Evolutionary conservation across 2,329 filamentous ascomycete species (phyloP).

Genomic region (Colletotrichum cuscutae): DNA sequence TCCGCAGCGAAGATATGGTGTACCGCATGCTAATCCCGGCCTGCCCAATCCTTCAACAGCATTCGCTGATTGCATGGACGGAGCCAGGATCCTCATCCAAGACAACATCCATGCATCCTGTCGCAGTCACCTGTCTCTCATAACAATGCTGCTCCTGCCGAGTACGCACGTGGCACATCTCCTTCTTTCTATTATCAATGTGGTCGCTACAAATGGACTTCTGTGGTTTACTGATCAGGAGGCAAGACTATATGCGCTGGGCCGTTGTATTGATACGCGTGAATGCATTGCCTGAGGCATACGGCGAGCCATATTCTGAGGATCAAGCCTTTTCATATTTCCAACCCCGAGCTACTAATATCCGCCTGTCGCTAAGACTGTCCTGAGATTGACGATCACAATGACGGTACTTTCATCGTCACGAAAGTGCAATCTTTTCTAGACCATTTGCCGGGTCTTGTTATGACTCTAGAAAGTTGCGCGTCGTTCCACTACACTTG

Average conservation of each 20-base stretch:
- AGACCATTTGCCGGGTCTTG: no score
- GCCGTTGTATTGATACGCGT: no score
- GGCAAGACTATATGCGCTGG: neutral
- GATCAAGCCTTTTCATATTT: neutral
- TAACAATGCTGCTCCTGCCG: neutral
- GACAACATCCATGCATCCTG: neutral
- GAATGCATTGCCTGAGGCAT: neutral
- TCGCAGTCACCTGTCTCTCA: neutral
- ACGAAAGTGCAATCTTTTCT: no score
- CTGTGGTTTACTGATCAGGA: neutral
- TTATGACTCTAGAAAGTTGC: no score
- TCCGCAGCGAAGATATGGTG: neutral
- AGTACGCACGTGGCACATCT: neutral
- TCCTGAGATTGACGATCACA: no score
- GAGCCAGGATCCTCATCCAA: neutral
- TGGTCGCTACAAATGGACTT: neutral
- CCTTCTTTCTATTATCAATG: neutral
- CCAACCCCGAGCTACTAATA: no score
- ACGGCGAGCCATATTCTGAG: neutral
- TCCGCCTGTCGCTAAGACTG: no score
- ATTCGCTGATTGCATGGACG: neutral
- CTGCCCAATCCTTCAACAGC: neutral
- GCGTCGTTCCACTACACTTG: no score
- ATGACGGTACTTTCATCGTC: no score
- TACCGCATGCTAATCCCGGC: neutral